Conservation (phyloP, 2,329 filamentous ascomycete species). For the Trichophaea hybrida region DNA sequence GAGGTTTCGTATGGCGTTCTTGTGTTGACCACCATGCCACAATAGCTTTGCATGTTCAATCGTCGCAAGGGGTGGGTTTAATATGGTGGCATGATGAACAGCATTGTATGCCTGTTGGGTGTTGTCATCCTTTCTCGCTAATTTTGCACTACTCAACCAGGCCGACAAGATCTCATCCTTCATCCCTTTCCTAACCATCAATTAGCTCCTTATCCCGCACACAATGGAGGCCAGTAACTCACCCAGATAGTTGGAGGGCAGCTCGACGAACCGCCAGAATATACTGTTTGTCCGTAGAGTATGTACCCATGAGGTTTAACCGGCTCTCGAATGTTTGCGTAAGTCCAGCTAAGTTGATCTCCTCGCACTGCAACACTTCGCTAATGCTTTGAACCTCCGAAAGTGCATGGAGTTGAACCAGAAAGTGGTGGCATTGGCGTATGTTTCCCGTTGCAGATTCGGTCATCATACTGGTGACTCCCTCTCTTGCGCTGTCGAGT, state of each 20-base stretch:
- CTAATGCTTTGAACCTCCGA: conserved; percentile 73
- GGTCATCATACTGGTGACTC: conserved; percentile 60
- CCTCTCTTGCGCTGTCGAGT: conserved; percentile 52
- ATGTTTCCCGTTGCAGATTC: conserved; percentile 64
- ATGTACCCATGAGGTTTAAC: conserved; percentile 79
- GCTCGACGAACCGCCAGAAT: conserved; percentile 73
- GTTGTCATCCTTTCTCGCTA: conserved; percentile 74
- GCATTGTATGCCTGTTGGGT: conserved; percentile 85
- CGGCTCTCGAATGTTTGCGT: conserved; percentile 33
- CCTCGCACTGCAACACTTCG: conserved; percentile 33
- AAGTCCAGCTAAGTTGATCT: conserved; percentile 26
- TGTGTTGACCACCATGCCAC: conserved; percentile 84
- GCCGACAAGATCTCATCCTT: conserved; percentile 46
- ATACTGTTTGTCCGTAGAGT: conserved; percentile 86
- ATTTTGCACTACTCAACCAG: conserved; percentile 72
- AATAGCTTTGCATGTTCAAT: conserved; percentile 88
- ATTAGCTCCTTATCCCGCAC: not conserved
- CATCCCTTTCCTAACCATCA: conserved; percentile 1
- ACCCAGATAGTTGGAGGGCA: conserved; percentile 66
- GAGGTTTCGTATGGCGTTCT: conserved; percentile 86
- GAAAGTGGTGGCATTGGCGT: conserved; percentile 66
- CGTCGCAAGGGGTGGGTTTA: conserved; percentile 73
- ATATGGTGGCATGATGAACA: conserved; percentile 70
- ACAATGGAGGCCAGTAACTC: conserved; percentile 29
- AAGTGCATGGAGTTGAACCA: conserved; percentile 74